Evolutionary conservation across 2,329 filamentous ascomycete genomes (phyloP).

Genomic region (Epichloe amarillans): DNA sequence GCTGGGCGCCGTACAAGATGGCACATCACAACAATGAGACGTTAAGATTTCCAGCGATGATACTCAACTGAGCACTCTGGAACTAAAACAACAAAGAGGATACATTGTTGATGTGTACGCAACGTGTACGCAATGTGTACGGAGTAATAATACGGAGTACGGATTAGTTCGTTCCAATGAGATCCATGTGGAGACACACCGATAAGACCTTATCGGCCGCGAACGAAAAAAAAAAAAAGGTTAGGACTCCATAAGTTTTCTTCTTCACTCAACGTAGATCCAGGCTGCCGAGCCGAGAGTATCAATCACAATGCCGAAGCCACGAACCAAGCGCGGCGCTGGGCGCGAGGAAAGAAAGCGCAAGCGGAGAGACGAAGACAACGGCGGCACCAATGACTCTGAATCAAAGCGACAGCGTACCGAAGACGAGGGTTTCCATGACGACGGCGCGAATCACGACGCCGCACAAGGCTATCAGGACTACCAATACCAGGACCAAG

Average conservation of each 20-base stretch:
- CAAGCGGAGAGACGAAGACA: slow-evolving; percentile 18
- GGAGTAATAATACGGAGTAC: no score
- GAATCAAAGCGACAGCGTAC: slow-evolving; percentile 15
- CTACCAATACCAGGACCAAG: slow-evolving; percentile 12
- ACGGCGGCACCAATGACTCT: slow-evolving; percentile 5
- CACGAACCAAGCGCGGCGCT: slow-evolving; percentile 27
- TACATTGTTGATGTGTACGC: background rate
- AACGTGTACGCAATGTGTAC: no score
- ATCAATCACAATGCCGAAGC: slow-evolving; percentile 26
- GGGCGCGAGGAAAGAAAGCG: slow-evolving; percentile 28
- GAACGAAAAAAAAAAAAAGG: slow-evolving; percentile 5
- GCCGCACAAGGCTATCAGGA: background rate
- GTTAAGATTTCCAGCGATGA: no score
- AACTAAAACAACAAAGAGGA: background rate
- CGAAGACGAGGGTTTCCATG: slow-evolving; percentile 7
- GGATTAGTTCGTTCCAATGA: no score
- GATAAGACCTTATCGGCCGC: slow-evolving; percentile 1
- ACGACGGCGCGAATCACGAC: background rate
- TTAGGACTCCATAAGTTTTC: background rate
- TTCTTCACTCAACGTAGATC: background rate
- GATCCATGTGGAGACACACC: background rate
- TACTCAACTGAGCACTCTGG: no score
- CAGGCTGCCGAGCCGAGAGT: background rate
- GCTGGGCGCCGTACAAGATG: no score
- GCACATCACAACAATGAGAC: background rate